These are phyloP conservation scores for Setaria viridis DNA, from an alignment of 202 grass and related monocot species.

Conservation along the genomic window DNA sequence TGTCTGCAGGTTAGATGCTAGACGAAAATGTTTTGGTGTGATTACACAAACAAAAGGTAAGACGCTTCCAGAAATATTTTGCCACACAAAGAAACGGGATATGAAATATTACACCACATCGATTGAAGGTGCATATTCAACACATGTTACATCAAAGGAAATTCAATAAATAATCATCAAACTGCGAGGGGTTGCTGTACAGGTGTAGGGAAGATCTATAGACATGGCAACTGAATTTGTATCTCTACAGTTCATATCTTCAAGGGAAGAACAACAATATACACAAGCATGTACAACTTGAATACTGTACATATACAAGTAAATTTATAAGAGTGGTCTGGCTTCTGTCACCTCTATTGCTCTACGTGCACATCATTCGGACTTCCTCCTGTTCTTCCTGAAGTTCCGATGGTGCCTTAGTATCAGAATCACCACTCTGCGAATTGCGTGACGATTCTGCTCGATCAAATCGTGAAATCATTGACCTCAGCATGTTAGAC, in stretches of 20 bases:
- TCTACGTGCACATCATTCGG: conserved; percentile 32
- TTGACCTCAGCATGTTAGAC: conserved; percentile 66
- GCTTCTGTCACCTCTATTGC: conserved; percentile 23
- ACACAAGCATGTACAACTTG: conserved; percentile 30
- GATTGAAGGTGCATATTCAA: not conserved
- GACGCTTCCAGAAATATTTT: not conserved
- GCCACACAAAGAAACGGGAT: not conserved
- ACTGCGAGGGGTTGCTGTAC: conserved; percentile 24
- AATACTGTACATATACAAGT: conserved; percentile 43
- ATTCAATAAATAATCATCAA: conserved; percentile 29
- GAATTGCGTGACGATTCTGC: conserved; percentile 58
- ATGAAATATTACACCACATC: too few species aligned
- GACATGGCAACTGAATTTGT: conserved; percentile 25
- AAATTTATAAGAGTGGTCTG: conserved; percentile 31
- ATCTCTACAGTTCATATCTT: not conserved
- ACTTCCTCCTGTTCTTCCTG: conserved; percentile 39
- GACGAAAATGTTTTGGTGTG: not conserved
- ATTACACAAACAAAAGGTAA: not conserved
- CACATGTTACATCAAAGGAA: not conserved
- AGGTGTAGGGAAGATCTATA: conserved; percentile 1
- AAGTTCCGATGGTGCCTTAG: conserved; percentile 40
- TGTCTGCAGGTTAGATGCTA: not conserved
- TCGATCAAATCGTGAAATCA: conserved; percentile 60
- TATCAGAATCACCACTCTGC: conserved; percentile 39
- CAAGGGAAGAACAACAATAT: conserved; percentile 1